Evolutionary conservation across 2,329 filamentous ascomycete genomes (phyloP), one percentile per base, ranked within the genome.

Genomic region (Metarhizium robertsii): DNA sequence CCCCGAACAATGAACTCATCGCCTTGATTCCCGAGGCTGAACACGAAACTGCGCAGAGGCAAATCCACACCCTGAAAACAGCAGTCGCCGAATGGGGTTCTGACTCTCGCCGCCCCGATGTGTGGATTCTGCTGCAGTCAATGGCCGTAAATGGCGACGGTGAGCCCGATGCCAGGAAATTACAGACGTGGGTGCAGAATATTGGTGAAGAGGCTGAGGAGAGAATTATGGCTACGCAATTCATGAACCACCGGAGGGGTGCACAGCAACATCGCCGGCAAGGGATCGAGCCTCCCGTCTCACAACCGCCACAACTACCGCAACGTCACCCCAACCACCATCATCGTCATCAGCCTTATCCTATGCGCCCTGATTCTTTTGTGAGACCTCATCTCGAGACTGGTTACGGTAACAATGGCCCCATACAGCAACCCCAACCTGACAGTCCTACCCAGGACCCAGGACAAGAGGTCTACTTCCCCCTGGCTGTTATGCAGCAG

Each of bases 121-220:
- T 78, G 8, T 81, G 78, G 77, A 69, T 80, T 18, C 69, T 75
- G 3, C 62, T 80, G 53, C 69, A 73, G 50, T 67, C 65, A 48
- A 76, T 80, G 69, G 76, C 76, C 6, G 53, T 72, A n/a, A 69
- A 69, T 50, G 65, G 68, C 0, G 60, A 66, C 13, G 74, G 73
- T 14, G 66, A 70, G 20, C 64, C 72, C 51, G 70, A 79, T 60
- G 67, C 71, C 46, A 69, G 76, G 36, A 71, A 69, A 55, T 60
- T 81, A 47, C 77, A 78, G 56, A 79, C 75, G 3, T 81, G 79
- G 79, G 73, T 75, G 30, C 77, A 80, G 64, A 80, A 80, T 58
- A 72, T 76, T 50, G 76, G 77, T 57, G 72, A 78, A 53, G 69
- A 73, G 32, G 59, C 71, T 29, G 73, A 78, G 59, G 69, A 71